A percentile compares a stretch with the other conserved stretches of the same genome.
These are phyloP conservation scores for Cladosporium sp. DNA, from an alignment of 2,329 filamentous ascomycete species.

Conservation along the genomic window DNA sequence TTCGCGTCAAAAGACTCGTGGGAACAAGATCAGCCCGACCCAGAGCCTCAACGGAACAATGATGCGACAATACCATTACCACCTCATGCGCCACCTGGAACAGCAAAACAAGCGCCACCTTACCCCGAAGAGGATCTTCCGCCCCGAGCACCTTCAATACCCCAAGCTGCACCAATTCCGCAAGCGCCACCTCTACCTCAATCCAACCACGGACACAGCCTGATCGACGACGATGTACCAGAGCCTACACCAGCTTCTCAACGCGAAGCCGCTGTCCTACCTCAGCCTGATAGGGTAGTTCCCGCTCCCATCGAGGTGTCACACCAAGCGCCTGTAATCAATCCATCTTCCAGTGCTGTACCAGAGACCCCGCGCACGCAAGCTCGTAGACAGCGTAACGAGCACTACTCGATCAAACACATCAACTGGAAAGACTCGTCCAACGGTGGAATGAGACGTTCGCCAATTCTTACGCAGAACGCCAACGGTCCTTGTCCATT, in stretches of 20 bases:
- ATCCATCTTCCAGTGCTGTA: conserved; percentile 24
- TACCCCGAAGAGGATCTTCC: conserved; percentile 5
- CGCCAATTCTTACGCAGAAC: conserved; percentile 89
- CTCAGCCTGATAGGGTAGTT: conserved; percentile 17
- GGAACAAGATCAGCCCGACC: conserved; percentile 16
- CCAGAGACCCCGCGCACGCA: conserved; percentile 43
- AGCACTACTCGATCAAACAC: conserved; percentile 92
- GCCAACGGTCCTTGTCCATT: conserved; percentile 92
- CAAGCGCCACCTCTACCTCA: conserved; percentile 20
- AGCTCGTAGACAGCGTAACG: conserved; percentile 54
- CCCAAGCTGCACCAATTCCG: conserved; percentile 18
- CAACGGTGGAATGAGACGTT: conserved; percentile 67
- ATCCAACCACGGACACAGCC: conserved; percentile 12
- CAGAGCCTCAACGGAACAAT: conserved; percentile 7
- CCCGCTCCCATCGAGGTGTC: conserved; percentile 12
- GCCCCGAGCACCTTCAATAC: neutral
- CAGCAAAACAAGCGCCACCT: conserved; percentile 1
- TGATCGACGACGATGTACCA: conserved; percentile 17
- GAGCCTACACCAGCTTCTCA: conserved; percentile 10
- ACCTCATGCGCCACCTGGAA: conserved; percentile 14
- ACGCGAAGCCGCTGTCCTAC: neutral
- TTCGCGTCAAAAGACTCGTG: conserved; percentile 24
- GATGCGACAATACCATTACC: neutral
- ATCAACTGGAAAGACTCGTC: conserved; percentile 79
- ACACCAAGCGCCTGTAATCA: conserved; percentile 20